phyloP scores from a whole-genome alignment of 2,329 filamentous ascomycete species.

The Paracamarosporium sp. region DNA sequence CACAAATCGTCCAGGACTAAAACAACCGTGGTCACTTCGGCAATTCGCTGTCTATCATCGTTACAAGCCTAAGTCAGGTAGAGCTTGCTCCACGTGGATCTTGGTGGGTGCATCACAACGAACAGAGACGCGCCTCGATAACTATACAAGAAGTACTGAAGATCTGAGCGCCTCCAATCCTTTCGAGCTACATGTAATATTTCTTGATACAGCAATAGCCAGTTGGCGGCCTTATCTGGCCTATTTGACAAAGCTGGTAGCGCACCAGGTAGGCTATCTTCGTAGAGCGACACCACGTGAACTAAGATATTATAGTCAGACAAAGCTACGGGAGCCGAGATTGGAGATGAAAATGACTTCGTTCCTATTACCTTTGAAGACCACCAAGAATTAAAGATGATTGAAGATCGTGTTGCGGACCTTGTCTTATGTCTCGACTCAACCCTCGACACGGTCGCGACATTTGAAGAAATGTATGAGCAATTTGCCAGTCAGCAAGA shows the following conservation, averaged over 20 bases:
- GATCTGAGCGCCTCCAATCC: constrained; percentile 20
- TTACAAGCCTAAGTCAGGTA: constrained; percentile 14
- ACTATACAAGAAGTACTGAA: constrained; percentile 12
- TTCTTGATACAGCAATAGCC: constrained; percentile 24
- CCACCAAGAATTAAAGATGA: constrained; percentile 25
- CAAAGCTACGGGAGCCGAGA: constrained; percentile 17
- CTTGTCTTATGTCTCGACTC: constrained; percentile 27
- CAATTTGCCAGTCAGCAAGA: constrained; percentile 9
- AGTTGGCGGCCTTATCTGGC: constrained; percentile 27
- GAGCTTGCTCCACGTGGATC: constrained; percentile 17
- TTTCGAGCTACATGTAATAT: constrained; percentile 31
- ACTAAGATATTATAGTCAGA: constrained; percentile 16
- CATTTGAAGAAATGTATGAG: constrained; percentile 21
- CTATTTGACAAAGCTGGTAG: constrained; percentile 15
- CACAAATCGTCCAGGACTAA: constrained; percentile 14
- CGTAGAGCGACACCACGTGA: too few species aligned
- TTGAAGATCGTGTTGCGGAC: constrained; percentile 26
- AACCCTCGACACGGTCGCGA: constrained; percentile 22
- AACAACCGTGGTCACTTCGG: constrained; percentile 21
- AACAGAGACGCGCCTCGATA: constrained; percentile 13
- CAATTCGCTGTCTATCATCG: constrained; percentile 24
- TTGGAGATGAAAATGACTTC: constrained; percentile 16
- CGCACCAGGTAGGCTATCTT: constrained; percentile 9
- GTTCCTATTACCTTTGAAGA: constrained; percentile 22
- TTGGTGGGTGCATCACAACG: constrained; percentile 16